Evolutionary conservation across 495 filamentous ascomycete genomes (phyloP), one percentile per base, ranked within the genome.

Genomic region (Pyrenula aspistea): DNA sequence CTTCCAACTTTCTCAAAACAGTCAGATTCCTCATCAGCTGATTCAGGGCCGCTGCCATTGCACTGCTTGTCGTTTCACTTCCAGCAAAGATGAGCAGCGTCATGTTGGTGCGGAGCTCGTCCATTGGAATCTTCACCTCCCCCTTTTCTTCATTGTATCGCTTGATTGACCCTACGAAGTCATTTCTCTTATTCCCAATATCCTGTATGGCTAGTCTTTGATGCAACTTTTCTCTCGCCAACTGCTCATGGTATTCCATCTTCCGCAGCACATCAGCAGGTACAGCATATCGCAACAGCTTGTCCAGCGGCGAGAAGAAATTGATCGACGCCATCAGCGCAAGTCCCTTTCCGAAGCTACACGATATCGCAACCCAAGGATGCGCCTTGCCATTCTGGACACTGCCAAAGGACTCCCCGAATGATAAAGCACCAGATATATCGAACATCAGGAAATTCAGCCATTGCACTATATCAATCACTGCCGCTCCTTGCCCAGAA

Each of bases 51-150:
- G 70, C 75, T 0, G 74, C 66, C 11, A 84, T 61, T 2, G 74
- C 68, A 0, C 77, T 79, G 21, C 79, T 73, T 1, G 77, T 83
- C 0, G 82, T 83, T 61, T 83, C 81, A 36, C 76, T 79, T 4
- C 80, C 78, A 2, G 76, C 79, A n/a, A 78, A 73, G 24, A 81
- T 69, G 12, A 71, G 49, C n/a, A 74, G 42, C 50, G 50, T 52
- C 50, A 52, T 52, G 19, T 52, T 52, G 50, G 20, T 8, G 4
- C 19, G 8, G 20, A 52, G n/a, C 19, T 52, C 50, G 8, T 20
- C 50, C 20, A 19, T 8, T 10, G 10, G n/a, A 20, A 52, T 8
- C 8, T 52, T 8, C 10, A 4, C 36, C 69, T 64, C 1, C 57
- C 59, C 24, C 22, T 42, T 4, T 23, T 60, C 59, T 15, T 57